Percentiles rank a stretch among this genome's conserved stretches.
phyloP scores from a whole-genome alignment of 73 alveolate species.

The Stentor coeruleus region DNA sequence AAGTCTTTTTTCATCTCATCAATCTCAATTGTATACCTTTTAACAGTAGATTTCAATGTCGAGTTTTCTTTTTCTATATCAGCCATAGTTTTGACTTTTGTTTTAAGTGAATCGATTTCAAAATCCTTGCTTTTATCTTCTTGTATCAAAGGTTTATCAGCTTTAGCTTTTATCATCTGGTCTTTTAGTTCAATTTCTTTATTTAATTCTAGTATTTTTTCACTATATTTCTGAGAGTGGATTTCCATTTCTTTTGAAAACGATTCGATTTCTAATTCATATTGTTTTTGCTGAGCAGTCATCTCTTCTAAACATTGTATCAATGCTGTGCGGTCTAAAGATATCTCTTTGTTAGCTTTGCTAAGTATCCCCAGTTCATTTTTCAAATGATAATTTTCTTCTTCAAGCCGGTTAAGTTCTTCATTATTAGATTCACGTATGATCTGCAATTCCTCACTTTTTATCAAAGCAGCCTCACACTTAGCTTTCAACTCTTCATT shows the following conservation, averaged over 20 bases:
- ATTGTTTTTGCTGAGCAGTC: constrained; percentile 2
- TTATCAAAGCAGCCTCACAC: not conserved
- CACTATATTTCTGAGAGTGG: not conserved
- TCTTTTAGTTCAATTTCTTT: not conserved
- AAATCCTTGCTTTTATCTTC: not conserved
- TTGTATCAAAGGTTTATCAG: not conserved
- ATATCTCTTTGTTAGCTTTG: not conserved
- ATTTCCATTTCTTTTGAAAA: not conserved
- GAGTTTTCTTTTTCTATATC: constrained; percentile 10
- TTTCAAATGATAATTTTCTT: not conserved
- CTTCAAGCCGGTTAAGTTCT: constrained; percentile 1
- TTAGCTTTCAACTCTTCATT: not conserved
- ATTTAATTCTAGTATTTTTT: not conserved
- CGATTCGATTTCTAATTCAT: constrained; percentile 8
- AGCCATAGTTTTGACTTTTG: not conserved
- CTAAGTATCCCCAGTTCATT: not conserved
- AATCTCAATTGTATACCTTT: not conserved
- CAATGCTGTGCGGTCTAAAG: constrained; percentile 9
- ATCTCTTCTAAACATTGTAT: constrained; percentile 17
- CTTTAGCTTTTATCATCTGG: not conserved
- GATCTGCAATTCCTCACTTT: not conserved
- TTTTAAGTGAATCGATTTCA: not conserved
- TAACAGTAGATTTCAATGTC: not conserved
- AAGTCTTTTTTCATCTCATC: constrained; percentile 1
- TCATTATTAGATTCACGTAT: constrained; percentile 14